Conservation (phyloP, 768 basidiomycete genomes). For the Leccinum obscurum region DNA sequence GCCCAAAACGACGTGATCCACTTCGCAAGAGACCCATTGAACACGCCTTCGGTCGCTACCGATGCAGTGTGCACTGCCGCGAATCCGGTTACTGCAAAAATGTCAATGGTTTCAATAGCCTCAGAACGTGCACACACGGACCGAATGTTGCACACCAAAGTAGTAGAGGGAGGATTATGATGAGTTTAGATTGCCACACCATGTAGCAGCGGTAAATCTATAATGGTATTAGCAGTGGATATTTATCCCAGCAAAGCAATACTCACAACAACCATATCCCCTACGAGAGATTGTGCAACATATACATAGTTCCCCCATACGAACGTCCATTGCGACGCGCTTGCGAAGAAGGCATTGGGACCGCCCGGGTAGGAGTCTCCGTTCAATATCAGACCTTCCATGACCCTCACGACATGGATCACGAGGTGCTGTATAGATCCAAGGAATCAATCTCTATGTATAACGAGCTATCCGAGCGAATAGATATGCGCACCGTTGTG, state of each 20-base stretch:
- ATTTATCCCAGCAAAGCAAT: neutral
- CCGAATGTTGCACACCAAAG: slow-evolving; percentile 31
- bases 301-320: slow-evolving; percentile 29
- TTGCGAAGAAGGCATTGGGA: slow-evolving; percentile 26
- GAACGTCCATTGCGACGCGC: slow-evolving; percentile 29
- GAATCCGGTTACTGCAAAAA: slow-evolving; percentile 17
- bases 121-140: slow-evolving; percentile 5
- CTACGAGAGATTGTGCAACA: slow-evolving; percentile 28
- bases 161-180: slow-evolving; percentile 31
- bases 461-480: neutral
- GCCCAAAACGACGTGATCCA: slow-evolving; percentile 39
- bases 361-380: slow-evolving; percentile 20
- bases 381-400: slow-evolving; percentile 28
- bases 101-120: neutral
- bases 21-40: slow-evolving; percentile 21
- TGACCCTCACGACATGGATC: slow-evolving; percentile 25
- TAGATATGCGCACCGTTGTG: slow-evolving; percentile 24
- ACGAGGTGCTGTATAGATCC: slow-evolving; percentile 23
- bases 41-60: slow-evolving; percentile 12
- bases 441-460: neutral
- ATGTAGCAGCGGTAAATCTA: slow-evolving; percentile 33
- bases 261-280: slow-evolving; percentile 32
- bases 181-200: slow-evolving; percentile 31
- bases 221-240: neutral
- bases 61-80: slow-evolving; percentile 8